Conservation (phyloP, 495 filamentous ascomycete genomes). For the Hypoxylon rickii region DNA sequence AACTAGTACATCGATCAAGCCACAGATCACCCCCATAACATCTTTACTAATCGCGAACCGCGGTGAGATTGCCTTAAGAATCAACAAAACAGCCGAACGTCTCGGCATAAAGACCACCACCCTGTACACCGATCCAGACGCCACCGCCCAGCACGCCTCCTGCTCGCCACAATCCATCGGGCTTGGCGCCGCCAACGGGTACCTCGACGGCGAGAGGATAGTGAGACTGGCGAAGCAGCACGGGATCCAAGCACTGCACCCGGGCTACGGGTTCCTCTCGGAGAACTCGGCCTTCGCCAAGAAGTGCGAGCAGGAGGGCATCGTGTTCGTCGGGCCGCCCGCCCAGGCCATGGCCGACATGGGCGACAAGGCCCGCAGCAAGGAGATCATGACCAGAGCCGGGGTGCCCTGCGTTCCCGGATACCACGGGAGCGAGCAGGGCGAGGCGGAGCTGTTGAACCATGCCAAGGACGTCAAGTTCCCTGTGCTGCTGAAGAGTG, state of each 20-base stretch:
- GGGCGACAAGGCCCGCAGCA: slow-evolving; percentile 90
- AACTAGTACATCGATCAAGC: slow-evolving; percentile 34
- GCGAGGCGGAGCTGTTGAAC: slow-evolving; percentile 66
- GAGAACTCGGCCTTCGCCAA: slow-evolving; percentile 92
- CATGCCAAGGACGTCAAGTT: slow-evolving; percentile 84
- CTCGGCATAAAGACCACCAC: slow-evolving; percentile 94
- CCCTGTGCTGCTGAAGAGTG: slow-evolving; percentile 94
- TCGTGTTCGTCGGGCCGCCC: slow-evolving; percentile 94
- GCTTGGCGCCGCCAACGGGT: slow-evolving; percentile 78
- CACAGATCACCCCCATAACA: slow-evolving; percentile 61
- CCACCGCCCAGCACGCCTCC: slow-evolving; percentile 82
- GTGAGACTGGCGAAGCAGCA: slow-evolving; percentile 82
- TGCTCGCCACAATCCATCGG: slow-evolving; percentile 82
- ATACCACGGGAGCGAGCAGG: slow-evolving; percentile 89
- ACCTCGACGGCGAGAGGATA: slow-evolving; percentile 91
- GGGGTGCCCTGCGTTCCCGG: slow-evolving; percentile 96
- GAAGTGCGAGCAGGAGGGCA: slow-evolving; percentile 85
- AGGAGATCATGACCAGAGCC: slow-evolving; percentile 93
- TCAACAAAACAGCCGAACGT: slow-evolving; percentile 80
- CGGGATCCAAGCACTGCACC: slow-evolving; percentile 89
- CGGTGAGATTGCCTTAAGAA: slow-evolving; percentile 94
- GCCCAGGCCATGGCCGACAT: slow-evolving; percentile 93
- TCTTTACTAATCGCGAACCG: slow-evolving; percentile 95
- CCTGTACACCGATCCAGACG: slow-evolving; percentile 92
- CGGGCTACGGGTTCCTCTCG: slow-evolving; percentile 95